Evolutionary conservation across 2,329 filamentous ascomycete genomes (phyloP).

Genomic region (Sclerotinia nivalis): DNA sequence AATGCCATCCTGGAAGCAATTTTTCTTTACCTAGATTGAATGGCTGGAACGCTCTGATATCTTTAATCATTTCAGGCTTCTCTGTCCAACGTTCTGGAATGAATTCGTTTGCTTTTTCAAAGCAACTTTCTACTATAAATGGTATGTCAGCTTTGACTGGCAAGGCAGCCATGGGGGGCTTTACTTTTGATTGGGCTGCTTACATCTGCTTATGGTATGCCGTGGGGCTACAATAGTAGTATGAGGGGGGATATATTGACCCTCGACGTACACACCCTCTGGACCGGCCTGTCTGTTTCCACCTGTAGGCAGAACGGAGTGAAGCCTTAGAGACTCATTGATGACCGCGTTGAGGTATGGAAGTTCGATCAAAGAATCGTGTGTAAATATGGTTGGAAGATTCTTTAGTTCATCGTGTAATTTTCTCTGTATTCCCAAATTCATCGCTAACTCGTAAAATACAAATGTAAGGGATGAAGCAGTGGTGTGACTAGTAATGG

Average conservation of each 20-base stretch:
- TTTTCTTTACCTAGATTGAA: not conserved
- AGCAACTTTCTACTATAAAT: no score
- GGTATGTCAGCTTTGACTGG: no score
- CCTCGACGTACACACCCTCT: not conserved
- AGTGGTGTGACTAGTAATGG: no score
- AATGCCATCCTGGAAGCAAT: no score
- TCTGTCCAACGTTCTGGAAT: slow-evolving; percentile 26
- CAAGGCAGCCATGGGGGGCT: no score
- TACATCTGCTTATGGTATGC: not conserved
- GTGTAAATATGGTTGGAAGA: no score
- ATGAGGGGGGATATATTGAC: not conserved
- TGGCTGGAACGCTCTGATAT: not conserved
- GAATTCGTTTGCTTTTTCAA: slow-evolving; percentile 1
- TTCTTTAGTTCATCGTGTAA: slow-evolving; percentile 6
- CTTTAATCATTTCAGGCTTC: slow-evolving; percentile 6
- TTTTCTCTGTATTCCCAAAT: not conserved
- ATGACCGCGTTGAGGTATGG: slow-evolving; percentile 1
- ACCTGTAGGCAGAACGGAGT: not conserved
- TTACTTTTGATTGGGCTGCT: not conserved
- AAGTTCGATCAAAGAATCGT: not conserved
- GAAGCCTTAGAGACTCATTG: not conserved
- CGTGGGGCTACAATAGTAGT: not conserved
- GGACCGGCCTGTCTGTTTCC: not conserved
- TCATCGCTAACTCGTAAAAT: no score
- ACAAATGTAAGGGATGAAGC: no score